Evolutionary conservation across 352 stramenopile species (phyloP), one percentile per base, ranked within the genome.

Genomic region (Phytophthora agathidicida): DNA sequence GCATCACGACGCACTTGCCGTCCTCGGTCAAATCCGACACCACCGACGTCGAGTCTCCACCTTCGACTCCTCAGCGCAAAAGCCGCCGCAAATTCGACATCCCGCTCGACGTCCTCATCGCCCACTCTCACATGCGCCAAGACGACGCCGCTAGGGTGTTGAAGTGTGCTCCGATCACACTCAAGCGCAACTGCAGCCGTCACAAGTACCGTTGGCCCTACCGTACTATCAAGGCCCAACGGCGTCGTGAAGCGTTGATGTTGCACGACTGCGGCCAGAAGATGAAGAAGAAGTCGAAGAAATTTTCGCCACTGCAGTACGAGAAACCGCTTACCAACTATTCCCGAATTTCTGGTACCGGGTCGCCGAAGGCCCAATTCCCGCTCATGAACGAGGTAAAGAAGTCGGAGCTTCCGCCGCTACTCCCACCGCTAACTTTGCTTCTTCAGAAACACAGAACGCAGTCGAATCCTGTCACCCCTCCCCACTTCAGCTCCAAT

Each of bases 141-240:
- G 73, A 86, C 16, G 60, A 87, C 55, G 80, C 80, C 3, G 80
- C 80, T 14, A 65, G 45, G 20, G 38, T 49, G 0, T 89, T 0
- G 57, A 55, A 1, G 71, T 88, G 13, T n/a, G 59, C 80, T 3
- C 56, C 77, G 7, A 84, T 89, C 71, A 88, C 80, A 5, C 73
- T 90, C 56, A 88, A 88, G 68, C 80, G 77, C 46, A 86, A 73
- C 38, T 89, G 80, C 38, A 39, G 80, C 4, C 60, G 71, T 2
- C 65, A 23, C 11, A 49, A 76, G 20, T 76, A 88, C 36, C 65
- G 64, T 1, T 89, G 80, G 80, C 68, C 75, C 14, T 86, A 83
- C 36, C 71, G 74, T 7, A 68, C 49, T 10, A 58, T 77, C 45
- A 83, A 83, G 53, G 74, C 74, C 6, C 44, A 60, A 23, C 52